phyloP scores from a whole-genome alignment of 139 green algal genomes.

The Tetradesmus obliquus region DNA sequence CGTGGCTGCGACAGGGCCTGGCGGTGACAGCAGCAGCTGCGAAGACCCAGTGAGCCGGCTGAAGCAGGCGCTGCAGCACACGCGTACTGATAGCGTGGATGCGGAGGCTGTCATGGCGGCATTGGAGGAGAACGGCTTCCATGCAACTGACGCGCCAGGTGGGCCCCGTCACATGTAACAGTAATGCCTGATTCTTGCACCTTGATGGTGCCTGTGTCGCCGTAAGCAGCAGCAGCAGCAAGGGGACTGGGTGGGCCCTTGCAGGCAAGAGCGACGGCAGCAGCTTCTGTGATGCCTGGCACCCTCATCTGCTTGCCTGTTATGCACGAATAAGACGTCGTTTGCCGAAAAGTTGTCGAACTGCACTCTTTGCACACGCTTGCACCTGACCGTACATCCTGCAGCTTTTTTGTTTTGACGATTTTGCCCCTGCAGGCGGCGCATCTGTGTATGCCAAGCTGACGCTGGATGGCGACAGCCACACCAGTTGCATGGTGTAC shows the following conservation, averaged over 20 bases:
- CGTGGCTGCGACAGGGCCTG: neutral
- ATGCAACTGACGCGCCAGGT: conserved; percentile 34
- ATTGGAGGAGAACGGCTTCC: conserved; percentile 49
- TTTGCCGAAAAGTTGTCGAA: no score
- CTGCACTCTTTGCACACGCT: no score
- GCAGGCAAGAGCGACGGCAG: no score
- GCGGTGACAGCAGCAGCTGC: neutral
- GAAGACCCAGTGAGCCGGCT: neutral
- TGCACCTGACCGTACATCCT: no score
- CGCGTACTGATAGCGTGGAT: neutral
- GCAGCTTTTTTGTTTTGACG: no score
- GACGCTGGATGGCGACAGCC: neutral
- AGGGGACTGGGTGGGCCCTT: no score
- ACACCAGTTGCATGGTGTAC: conserved; percentile 10
- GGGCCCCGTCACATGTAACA: neutral
- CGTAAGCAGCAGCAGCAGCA: no score
- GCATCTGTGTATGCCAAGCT: conserved; percentile 37
- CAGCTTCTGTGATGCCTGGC: no score
- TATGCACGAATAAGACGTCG: no score
- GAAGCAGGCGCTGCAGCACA: conserved; percentile 17
- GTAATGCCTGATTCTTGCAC: no score
- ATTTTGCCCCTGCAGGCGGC: neutral
- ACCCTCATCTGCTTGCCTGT: no score
- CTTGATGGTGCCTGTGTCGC: no score
- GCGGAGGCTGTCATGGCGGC: conserved; percentile 41